Conservation (phyloP, 441 rosid species). For the Daphne laureola region DNA sequence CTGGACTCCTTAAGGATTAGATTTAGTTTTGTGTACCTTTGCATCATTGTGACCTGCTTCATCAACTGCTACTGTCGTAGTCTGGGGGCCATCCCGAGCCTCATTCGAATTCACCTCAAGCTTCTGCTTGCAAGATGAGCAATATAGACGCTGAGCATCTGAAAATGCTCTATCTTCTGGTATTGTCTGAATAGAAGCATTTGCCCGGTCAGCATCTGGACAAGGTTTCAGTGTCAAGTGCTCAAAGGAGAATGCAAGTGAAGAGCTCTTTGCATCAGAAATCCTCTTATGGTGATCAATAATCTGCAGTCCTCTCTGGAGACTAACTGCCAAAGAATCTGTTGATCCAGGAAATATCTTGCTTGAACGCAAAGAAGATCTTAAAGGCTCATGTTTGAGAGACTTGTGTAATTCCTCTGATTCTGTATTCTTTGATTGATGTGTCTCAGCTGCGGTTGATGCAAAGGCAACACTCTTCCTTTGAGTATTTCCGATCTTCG, state of each 20-base stretch:
- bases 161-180: conserved; percentile 26
- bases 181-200: conserved; percentile 38
- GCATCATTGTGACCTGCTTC: conserved; percentile 11
- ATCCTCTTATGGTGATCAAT: conserved; percentile 64
- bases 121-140: conserved; percentile 65
- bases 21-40: too few relatives aligned
- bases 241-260: conserved; percentile 74
- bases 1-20: background rate
- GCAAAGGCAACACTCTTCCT: conserved; percentile 59
- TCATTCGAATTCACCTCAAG: conserved; percentile 26
- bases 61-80: conserved; percentile 30
- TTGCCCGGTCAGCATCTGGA: conserved; percentile 42
- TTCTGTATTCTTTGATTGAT: conserved; percentile 34
- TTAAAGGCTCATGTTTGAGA: conserved; percentile 39
- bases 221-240: conserved; percentile 58
- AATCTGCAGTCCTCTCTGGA: conserved; percentile 78
- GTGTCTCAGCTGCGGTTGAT: conserved; percentile 42
- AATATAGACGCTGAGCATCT: conserved; percentile 35
- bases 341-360: conserved; percentile 57
- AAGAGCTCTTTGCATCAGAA: conserved; percentile 45
- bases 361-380: conserved; percentile 70
- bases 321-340: conserved; percentile 86
- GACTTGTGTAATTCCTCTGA: conserved; percentile 25
- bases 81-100: conserved; percentile 36
- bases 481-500: conserved; percentile 57